Conservation (phyloP, 2,329 filamentous ascomycete genomes). For the Graphium sp. region DNA sequence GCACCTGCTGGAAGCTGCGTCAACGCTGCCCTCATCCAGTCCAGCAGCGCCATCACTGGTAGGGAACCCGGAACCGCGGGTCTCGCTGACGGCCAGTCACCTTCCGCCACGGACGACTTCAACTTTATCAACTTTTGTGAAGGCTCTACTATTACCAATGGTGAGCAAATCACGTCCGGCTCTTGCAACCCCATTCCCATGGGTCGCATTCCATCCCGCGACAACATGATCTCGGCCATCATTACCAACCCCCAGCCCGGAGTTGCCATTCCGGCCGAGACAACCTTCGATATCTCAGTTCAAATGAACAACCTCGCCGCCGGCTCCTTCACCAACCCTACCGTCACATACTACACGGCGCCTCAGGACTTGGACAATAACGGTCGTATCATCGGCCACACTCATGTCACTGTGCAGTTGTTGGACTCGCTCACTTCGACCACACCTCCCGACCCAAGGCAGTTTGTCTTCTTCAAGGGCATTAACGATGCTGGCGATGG, state of each 20-base stretch:
- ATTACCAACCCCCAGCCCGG: slow-evolving; percentile 26
- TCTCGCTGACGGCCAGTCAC: slow-evolving; percentile 12
- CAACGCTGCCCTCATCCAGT: slow-evolving; percentile 21
- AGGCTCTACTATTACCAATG: slow-evolving; percentile 36
- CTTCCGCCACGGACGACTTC: slow-evolving; percentile 28
- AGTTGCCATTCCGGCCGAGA: slow-evolving; percentile 18
- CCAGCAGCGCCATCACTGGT: slow-evolving; percentile 19
- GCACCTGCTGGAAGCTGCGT: slow-evolving; percentile 10
- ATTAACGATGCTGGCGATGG: slow-evolving; percentile 33
- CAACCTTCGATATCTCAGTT: slow-evolving; percentile 27
- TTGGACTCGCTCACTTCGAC: slow-evolving; percentile 18
- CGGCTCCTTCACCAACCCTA: slow-evolving; percentile 36
- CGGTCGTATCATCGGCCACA: slow-evolving; percentile 23
- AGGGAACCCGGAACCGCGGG: slow-evolving; percentile 14
- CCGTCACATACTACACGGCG: slow-evolving; percentile 34
- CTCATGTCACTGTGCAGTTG: slow-evolving; percentile 33
- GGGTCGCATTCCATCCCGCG: slow-evolving; percentile 32
- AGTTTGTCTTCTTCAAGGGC: slow-evolving; percentile 40
- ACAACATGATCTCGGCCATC: slow-evolving; percentile 37
- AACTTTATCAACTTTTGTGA: slow-evolving; percentile 46
- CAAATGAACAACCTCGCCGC: slow-evolving; percentile 30
- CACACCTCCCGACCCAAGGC: slow-evolving; percentile 17
- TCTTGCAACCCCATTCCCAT: slow-evolving; percentile 43
- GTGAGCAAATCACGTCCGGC: slow-evolving; percentile 26
- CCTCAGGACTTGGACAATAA: slow-evolving; percentile 29